phyloP scores from a whole-genome alignment of 2,329 filamentous ascomycete genomes.

The Diaporthe capsici region DNA sequence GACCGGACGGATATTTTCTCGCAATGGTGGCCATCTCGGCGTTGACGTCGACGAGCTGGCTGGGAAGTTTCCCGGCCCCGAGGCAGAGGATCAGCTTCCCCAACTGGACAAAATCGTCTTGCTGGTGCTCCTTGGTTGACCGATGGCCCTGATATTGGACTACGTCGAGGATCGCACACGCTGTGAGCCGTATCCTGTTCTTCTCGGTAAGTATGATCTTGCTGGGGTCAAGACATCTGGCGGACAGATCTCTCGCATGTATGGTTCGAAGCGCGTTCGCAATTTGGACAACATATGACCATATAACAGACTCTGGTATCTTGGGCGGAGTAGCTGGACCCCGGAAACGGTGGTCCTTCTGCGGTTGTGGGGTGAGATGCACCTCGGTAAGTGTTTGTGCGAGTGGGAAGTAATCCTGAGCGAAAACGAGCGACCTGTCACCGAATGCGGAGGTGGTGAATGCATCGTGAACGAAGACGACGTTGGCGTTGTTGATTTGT shows the following conservation, averaged over 20 bases:
- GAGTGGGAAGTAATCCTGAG: conserved; percentile 92
- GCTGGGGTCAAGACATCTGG: conserved; percentile 86
- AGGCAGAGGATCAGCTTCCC: conserved; percentile 88
- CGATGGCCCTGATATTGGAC: conserved; percentile 82
- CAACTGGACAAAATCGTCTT: conserved; percentile 88
- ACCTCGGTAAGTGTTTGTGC: conserved; percentile 91
- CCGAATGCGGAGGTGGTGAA: conserved; percentile 95
- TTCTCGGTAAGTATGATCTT: conserved; percentile 94
- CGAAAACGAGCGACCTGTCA: conserved; percentile 94
- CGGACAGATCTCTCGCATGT: conserved; percentile 84
- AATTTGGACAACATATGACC: conserved; percentile 94
- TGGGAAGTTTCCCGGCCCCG: conserved; percentile 75
- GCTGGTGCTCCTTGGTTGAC: conserved; percentile 82
- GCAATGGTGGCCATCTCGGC: conserved; percentile 56
- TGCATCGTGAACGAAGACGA: conserved; percentile 90
- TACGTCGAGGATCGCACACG: conserved; percentile 91
- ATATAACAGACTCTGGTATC: conserved; percentile 82
- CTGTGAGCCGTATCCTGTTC: conserved; percentile 89
- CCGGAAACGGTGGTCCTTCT: conserved; percentile 54
- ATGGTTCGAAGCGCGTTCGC: conserved; percentile 90
- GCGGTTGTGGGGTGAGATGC: conserved; percentile 70
- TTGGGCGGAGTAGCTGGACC: conserved; percentile 54
- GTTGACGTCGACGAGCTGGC: conserved; percentile 69
- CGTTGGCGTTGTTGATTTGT: conserved; percentile 81
- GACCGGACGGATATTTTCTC: conserved; percentile 39